Conservation (phyloP, 768 basidiomycete species). For the Tephrocybe rancida region DNA sequence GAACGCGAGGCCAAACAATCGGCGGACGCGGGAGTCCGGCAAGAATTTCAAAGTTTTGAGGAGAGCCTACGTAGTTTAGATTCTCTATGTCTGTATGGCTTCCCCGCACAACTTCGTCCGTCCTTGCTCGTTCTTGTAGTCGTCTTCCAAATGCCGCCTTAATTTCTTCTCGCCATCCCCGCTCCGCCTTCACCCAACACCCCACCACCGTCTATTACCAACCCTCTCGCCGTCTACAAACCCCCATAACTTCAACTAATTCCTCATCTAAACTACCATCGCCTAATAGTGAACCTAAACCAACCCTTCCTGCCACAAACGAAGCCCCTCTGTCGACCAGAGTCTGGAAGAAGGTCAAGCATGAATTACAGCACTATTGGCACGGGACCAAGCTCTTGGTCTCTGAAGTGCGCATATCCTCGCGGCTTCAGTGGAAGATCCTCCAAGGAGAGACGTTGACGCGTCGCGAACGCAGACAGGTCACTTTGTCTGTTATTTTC, state of each 20-base stretch:
- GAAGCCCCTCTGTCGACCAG: conserved; percentile 54
- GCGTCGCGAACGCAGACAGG: conserved; percentile 92
- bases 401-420: conserved; percentile 90
- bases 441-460: conserved; percentile 91
- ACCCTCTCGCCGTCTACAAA: conserved; percentile 28
- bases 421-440: conserved; percentile 88
- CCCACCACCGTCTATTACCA: conserved; percentile 20
- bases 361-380: conserved; percentile 97
- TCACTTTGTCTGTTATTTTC: conserved; percentile 26
- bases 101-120: conserved; percentile 52
- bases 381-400: conserved; percentile 92
- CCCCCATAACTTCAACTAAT: conserved; percentile 30
- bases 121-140: conserved; percentile 43
- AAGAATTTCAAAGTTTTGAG: conserved; percentile 2
- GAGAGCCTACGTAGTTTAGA: background rate
- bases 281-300: conserved; percentile 42
- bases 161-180: conserved; percentile 17
- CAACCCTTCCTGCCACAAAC: conserved; percentile 46
- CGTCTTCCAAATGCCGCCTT: conserved; percentile 25
- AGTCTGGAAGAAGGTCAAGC: conserved; percentile 92
- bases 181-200: conserved; percentile 1
- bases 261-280: conserved; percentile 12
- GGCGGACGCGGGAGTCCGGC: conserved; percentile 4
- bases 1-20: conserved; percentile 31
- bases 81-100: conserved; percentile 76